Percentiles rank a stretch among this genome's conserved stretches.
phyloP scores from a whole-genome alignment of 2,329 filamentous ascomycete genomes.

The Colletotrichum gloeosporioides region DNA sequence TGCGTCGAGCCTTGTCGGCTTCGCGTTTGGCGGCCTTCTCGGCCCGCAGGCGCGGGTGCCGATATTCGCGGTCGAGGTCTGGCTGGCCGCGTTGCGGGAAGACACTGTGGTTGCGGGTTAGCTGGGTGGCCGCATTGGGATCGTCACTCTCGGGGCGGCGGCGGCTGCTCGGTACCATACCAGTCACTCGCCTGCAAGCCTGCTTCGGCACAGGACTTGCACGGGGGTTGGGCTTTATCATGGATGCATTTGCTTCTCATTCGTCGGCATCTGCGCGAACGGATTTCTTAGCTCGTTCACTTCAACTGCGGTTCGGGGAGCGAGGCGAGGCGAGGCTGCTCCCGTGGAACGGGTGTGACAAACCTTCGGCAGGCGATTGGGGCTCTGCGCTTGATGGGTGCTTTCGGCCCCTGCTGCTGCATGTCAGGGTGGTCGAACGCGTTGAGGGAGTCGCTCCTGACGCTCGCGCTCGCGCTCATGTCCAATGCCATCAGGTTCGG shows the following conservation, averaged over 20 bases:
- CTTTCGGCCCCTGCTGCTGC: conserved; percentile 4
- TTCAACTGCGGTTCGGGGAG: neutral
- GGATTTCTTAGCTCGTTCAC: neutral
- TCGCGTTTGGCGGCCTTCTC: conserved; percentile 50
- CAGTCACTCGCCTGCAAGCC: conserved; percentile 55
- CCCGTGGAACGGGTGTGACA: conserved; percentile 22
- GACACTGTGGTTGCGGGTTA: conserved; percentile 38
- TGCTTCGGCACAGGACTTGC: conserved; percentile 56
- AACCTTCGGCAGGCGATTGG: conserved; percentile 60
- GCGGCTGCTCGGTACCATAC: conserved; percentile 33
- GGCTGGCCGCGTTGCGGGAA: conserved; percentile 59
- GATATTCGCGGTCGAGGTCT: conserved; percentile 60
- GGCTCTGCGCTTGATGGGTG: conserved; percentile 51
- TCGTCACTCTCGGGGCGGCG: neutral
- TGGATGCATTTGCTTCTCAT: conserved; percentile 63
- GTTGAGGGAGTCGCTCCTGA: conserved; percentile 1
- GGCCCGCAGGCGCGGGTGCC: conserved; percentile 57
- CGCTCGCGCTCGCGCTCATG: neutral
- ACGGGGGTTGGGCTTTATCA: conserved; percentile 53
- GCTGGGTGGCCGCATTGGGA: neutral
- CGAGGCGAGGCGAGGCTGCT: neutral
- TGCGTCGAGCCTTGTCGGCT: conserved; percentile 39
- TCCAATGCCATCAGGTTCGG: conserved; percentile 10
- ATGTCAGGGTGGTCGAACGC: neutral
- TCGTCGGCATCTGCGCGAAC: conserved; percentile 52